Evolutionary conservation across 2,329 filamentous ascomycete species (phyloP).

Genomic region (Fusarium nanum): DNA sequence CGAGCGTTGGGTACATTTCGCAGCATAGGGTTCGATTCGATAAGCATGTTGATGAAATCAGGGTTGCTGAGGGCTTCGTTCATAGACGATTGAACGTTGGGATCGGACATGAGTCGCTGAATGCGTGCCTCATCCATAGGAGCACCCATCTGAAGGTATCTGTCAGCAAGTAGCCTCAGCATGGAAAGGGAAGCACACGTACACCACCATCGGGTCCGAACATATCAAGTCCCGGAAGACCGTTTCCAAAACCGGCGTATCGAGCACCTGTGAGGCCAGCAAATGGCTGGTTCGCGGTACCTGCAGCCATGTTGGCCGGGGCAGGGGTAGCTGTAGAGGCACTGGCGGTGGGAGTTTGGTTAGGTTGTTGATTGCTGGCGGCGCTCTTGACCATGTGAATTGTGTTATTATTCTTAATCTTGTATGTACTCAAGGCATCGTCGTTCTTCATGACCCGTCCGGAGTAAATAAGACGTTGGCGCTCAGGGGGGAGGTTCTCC

Average conservation of each 20-base stretch:
- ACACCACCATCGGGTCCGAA: constrained; percentile 96
- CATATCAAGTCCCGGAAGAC: constrained; percentile 85
- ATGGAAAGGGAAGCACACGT: constrained; percentile 56
- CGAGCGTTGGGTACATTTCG: constrained; percentile 79
- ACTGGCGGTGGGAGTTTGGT: constrained; percentile 48
- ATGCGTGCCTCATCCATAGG: constrained; percentile 84
- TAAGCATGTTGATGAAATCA: constrained; percentile 93
- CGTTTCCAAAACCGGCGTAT: constrained; percentile 87
- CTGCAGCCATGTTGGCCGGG: constrained; percentile 82
- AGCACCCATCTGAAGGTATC: constrained; percentile 79
- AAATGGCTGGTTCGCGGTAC: constrained; percentile 87
- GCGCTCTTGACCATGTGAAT: constrained; percentile 97
- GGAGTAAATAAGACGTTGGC: constrained; percentile 96
- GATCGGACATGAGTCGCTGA: constrained; percentile 87
- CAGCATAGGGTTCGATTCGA: constrained; percentile 88
- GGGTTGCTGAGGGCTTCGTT: constrained; percentile 97
- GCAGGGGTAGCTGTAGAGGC: constrained; percentile 59
- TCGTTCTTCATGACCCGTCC: constrained; percentile 96
- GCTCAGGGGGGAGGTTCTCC: constrained; percentile 86
- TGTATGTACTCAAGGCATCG: constrained; percentile 85
- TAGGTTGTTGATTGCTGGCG: constrained; percentile 76
- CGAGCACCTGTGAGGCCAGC: constrained; percentile 91
- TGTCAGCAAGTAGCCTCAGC: constrained; percentile 16
- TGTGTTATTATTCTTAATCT: constrained; percentile 96
- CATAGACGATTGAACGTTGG: constrained; percentile 86